Percentiles rank a stretch among this genome's conserved stretches.
Conservation (phyloP, 2,329 filamentous ascomycete genomes). For the Colletotrichum sp. region DNA sequence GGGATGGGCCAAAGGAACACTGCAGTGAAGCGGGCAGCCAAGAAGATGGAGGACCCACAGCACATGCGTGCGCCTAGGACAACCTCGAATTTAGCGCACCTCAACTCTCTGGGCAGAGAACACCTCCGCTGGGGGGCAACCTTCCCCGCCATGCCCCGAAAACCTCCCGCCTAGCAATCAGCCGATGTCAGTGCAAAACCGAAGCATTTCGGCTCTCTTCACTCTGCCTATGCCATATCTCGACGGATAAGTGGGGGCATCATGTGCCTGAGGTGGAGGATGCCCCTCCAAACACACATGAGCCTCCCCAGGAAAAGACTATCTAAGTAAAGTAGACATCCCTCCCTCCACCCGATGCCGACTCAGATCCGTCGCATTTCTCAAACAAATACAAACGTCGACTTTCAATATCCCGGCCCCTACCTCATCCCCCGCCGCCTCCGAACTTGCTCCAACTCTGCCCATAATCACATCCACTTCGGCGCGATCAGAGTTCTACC, state of each 20-base stretch:
- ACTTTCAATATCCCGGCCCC: neutral
- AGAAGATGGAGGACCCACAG: neutral
- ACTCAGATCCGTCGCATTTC: constrained; percentile 4
- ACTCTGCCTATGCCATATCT: neutral
- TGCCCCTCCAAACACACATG: neutral
- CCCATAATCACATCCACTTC: neutral
- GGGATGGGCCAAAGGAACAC: neutral
- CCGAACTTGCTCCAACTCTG: neutral
- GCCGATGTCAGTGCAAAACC: constrained; percentile 2
- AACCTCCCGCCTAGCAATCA: neutral
- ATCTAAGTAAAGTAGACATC: neutral
- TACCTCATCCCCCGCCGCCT: neutral
- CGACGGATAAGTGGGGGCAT: neutral
- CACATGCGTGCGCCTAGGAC: neutral
- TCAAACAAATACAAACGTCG: neutral
- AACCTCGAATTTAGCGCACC: neutral
- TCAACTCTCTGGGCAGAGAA: neutral
- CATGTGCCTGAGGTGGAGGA: neutral
- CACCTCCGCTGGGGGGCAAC: neutral
- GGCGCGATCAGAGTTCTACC: neutral
- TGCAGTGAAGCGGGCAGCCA: neutral
- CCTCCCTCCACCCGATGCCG: neutral
- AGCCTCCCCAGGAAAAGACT: neutral
- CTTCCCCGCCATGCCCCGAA: neutral
- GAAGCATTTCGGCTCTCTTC: neutral